Base-by-base conservation (phyloP, 2,329 filamentous ascomycete genomes). In the Magnaporthiopsis incrustans region DNA sequence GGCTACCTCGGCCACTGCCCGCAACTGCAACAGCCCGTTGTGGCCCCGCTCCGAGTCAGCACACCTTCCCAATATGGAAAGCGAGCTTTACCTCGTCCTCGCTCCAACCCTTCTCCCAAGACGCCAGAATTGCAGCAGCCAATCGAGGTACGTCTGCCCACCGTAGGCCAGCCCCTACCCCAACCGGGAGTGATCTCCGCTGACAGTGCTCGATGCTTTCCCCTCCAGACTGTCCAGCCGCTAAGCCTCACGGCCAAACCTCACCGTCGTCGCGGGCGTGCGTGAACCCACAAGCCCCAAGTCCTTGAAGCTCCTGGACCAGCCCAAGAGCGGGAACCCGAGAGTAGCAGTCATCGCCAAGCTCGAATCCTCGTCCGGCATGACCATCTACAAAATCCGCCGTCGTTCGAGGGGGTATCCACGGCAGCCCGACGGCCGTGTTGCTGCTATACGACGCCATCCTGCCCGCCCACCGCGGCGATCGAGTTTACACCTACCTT, bases 251-350 rank as follows among this genome's bases (percentile, higher is more conserved):
- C 58, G 33, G 58, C 58, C 58, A 8, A 59, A 35, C 58, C 33
- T 32, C 14, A 59, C 58, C 18, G 58, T 59, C 27, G 35, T 59
- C 15, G 58, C 27, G 30, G 35, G 27, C 22, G 58, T 35, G 18
- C 18, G 58, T 12, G 58, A 33, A 15, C 30, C 35, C 27, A 59
- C 30, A n/a, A 22, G 26, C 11, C 33, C 33, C 33, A 35, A 35
- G 33, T 35, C 33, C 33, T 81, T 97, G 3, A 35, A 35, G 33
- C 81, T 97, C 27, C 90, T 94, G 75, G 88, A 92, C 70, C 80
- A 96, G 27, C 90, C 96, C 75, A 72, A 61, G 35, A 64, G 67
- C 33, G 25, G 65, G 2, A 61, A 63, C 35, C 68, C 65, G 60
- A 63, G 33, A 8, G 64, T 70, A 5, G 64, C 70, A 5, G 57